Evolutionary conservation across 2,329 filamentous ascomycete species (phyloP).

Genomic region (Aspergillus ibericus): DNA sequence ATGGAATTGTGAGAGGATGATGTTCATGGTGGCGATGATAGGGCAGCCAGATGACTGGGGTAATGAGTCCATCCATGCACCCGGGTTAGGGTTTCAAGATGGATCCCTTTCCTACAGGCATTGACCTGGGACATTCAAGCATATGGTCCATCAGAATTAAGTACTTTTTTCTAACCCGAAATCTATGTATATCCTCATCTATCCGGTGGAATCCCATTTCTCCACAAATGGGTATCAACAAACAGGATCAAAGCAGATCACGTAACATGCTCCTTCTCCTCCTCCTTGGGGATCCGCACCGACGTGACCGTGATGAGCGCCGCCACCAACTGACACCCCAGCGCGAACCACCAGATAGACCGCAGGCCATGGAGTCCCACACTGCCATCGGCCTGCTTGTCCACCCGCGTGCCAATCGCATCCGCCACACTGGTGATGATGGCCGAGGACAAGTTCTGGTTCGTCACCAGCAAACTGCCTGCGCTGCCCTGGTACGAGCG

Average conservation of each 20-base stretch:
- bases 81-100: too few relatives aligned
- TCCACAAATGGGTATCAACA: neutral
- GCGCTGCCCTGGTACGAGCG: slow-evolving; percentile 50
- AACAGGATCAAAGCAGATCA: neutral
- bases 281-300: slow-evolving; percentile 46
- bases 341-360: slow-evolving; percentile 45
- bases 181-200: neutral
- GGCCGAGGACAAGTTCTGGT: slow-evolving; percentile 49
- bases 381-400: slow-evolving; percentile 22
- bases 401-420: slow-evolving; percentile 39
- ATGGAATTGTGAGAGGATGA: neutral
- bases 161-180: neutral
- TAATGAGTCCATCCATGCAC: too few relatives aligned
- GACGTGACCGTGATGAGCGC: slow-evolving; percentile 39
- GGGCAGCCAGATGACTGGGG: too few relatives aligned
- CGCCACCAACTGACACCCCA: slow-evolving; percentile 37
- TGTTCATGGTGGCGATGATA: neutral
- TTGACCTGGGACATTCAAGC: too few relatives aligned
- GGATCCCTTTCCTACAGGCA: too few relatives aligned
- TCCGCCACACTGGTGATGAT: slow-evolving; percentile 39
- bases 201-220: neutral
- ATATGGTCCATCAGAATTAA: too few relatives aligned
- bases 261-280: slow-evolving; percentile 36
- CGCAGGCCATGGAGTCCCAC: slow-evolving; percentile 37
- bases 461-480: slow-evolving; percentile 48